Base-by-base conservation (phyloP, 228 moss, liverwort and hornwort genomes). In the Sphagnum magellanicum region DNA sequence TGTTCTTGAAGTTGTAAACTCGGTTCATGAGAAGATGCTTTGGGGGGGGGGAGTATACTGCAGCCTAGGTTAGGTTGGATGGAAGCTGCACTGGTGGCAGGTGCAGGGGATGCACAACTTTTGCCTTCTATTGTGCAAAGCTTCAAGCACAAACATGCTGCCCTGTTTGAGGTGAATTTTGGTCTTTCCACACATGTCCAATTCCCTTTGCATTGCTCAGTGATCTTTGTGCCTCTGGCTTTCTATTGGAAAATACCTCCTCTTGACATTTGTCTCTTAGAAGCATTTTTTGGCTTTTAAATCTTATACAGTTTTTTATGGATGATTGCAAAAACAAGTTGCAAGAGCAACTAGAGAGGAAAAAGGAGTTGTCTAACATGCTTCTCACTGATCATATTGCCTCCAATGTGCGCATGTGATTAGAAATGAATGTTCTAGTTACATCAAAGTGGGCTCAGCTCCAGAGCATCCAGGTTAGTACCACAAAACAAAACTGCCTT, bases 21-120 rank as follows among this genome's bases (percentile, higher is more conserved):
- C 5, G 5, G 32, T 47, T 8, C 10, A 46, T 64, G 15, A 6
- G 48, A 53, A 10, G 5, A 13, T 59, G 14, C 12, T 58, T 8
- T 5, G 7, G 46, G 59, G 64, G 9, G 53, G 60, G n/a, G 14
- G 1, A 32, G 32, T 2, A 32, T 32, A 32, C 32, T 70, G 17
- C 80, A 89, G 88, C 74, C 81, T 48, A 73, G 63, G 63, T 70
- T 85, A 11, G 88, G 88, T 65, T 89, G 88, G 85, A 79, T 80
- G 67, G 85, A 85, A 63, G 82, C 75, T 58, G 83, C 85, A 51
- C 64, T 89, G 15, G 65, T 63, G 48, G 85, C 78, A 70, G 88
- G 85, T 59, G 85, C 88, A 51, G 69, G 71, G 67, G 88, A 85
- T 50, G 78, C 79, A 11, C 78, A 79, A 17, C 73, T 89, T n/a